These are phyloP conservation scores for Casuarina glauca DNA, from an alignment of 306 rosid species.

Conservation along the genomic window DNA sequence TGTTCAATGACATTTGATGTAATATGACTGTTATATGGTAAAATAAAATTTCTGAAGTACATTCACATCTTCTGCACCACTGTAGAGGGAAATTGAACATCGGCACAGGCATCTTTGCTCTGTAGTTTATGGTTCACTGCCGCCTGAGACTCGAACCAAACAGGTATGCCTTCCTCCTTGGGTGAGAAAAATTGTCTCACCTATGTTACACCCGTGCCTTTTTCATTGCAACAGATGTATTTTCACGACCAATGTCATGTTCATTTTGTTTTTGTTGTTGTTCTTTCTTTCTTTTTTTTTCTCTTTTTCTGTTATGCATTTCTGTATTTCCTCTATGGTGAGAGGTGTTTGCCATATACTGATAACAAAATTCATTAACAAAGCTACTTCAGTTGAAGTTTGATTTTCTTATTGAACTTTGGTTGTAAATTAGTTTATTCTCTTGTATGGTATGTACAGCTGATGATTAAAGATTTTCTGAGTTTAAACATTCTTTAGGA, in stretches of 20 bases:
- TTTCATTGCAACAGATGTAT: neutral
- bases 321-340: constrained; percentile 13
- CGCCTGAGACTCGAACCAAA: constrained; percentile 96
- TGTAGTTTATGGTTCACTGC: constrained; percentile 94
- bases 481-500: constrained; percentile 51
- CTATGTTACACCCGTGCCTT: constrained; percentile 9
- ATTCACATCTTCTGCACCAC: constrained; percentile 17
- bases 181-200: constrained; percentile 19
- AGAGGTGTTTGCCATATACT: constrained; percentile 2
- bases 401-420: neutral
- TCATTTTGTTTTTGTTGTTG: neutral
- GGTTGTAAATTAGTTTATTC: constrained; percentile 20
- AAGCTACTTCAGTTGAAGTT: constrained; percentile 9
- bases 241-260: neutral
- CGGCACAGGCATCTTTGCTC: constrained; percentile 84
- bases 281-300: neutral
- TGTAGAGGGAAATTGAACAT: constrained; percentile 68
- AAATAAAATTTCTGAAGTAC: constrained; percentile 26
- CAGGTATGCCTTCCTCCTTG: constrained; percentile 61
- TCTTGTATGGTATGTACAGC: constrained; percentile 15
- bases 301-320: neutral
- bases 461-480: constrained; percentile 30
- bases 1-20: constrained; percentile 9
- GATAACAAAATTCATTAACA: constrained; percentile 9
- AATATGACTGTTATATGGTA: constrained; percentile 9